A percentile compares a stretch with the other conserved stretches of the same genome.
Conservation (phyloP, 192 early-diverging fungal genomes). For the Entomortierella beljakovae region DNA sequence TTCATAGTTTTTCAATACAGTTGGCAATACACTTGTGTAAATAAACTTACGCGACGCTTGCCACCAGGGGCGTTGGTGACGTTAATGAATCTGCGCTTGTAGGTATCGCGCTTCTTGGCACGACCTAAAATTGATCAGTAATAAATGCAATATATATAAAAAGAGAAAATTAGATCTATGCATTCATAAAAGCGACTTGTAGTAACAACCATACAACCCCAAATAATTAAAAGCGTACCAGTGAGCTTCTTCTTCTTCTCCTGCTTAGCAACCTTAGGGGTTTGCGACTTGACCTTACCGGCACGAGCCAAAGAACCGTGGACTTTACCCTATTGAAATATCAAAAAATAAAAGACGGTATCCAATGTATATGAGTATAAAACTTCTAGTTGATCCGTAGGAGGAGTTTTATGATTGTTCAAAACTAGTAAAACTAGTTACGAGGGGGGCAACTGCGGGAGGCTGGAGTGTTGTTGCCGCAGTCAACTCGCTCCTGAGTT, state of each 20-base stretch:
- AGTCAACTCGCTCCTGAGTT: no score
- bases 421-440: no score
- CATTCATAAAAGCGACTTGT: no score
- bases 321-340: conserved; percentile 92
- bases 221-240: conserved; percentile 39
- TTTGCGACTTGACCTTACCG: conserved; percentile 99
- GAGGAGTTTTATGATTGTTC: no score
- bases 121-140: conserved; percentile 65
- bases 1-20: no score
- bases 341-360: not conserved
- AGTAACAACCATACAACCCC: no score
- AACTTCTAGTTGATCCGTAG: no score
- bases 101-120: conserved; percentile 95
- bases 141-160: not conserved
- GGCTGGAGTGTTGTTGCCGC: no score
- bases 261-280: conserved; percentile 97
- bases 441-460: no score
- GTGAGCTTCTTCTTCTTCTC: conserved; percentile 95
- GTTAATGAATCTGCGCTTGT: conserved; percentile 99
- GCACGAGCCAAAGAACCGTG: conserved; percentile 99
- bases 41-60: conserved; percentile 84
- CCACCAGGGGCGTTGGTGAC: conserved; percentile 85
- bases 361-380: no score
- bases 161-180: conserved; percentile 8
- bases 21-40: not conserved